Evolutionary conservation across 805 yeast species (phyloP).

Genomic region (Candida stauntonica): DNA sequence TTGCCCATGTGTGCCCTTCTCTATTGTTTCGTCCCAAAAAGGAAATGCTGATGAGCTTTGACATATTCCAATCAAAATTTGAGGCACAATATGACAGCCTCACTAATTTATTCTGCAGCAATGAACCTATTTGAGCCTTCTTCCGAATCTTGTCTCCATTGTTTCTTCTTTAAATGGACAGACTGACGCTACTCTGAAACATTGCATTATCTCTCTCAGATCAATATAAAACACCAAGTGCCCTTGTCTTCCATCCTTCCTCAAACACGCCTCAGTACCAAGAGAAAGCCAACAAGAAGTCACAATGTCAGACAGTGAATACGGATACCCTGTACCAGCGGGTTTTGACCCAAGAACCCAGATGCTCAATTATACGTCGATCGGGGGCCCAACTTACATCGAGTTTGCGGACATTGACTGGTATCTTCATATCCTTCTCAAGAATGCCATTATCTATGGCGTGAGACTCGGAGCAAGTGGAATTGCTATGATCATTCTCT

Average conservation of each 20-base stretch:
- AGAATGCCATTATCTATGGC: conserved; percentile 47
- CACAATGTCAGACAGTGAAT: conserved; percentile 1
- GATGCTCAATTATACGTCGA: conserved; percentile 38
- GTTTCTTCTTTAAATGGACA: not conserved
- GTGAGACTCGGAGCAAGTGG: conserved; percentile 54
- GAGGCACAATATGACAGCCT: no score
- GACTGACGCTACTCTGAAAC: no score
- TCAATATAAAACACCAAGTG: no score
- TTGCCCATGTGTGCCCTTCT: not conserved
- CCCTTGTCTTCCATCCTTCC: no score
- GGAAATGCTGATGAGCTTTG: conserved; percentile 6
- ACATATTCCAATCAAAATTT: no score
- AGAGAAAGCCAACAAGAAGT: not conserved
- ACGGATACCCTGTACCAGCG: conserved; percentile 6
- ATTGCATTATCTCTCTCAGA: no score
- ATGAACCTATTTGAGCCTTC: no score
- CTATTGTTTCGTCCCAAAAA: conserved; percentile 9
- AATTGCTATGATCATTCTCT: conserved; percentile 41
- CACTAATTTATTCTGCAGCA: no score
- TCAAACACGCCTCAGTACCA: no score
- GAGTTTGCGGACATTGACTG: conserved; percentile 41
- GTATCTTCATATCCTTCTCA: conserved; percentile 30
- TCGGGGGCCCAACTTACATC: conserved; percentile 35
- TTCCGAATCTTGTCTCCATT: not conserved
- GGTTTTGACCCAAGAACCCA: conserved; percentile 26